Conservation (phyloP, 306 rosid genomes). For the Pachyrhizus erosus region DNA sequence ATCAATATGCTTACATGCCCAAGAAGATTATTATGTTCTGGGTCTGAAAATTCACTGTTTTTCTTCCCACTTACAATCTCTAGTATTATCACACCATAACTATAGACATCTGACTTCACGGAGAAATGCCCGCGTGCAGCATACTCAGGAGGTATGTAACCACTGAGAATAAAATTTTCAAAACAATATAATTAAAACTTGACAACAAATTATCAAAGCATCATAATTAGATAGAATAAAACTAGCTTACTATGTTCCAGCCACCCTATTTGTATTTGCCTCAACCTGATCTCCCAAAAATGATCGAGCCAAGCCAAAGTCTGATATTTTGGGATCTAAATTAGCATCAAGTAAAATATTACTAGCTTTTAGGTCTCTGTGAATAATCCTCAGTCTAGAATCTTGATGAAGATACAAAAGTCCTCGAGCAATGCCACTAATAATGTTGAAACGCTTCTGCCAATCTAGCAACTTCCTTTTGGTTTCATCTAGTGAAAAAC, state of each 20-base stretch:
- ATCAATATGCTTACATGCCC: conserved; percentile 12
- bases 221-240: neutral
- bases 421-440: conserved; percentile 32
- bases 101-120: conserved; percentile 21
- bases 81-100: conserved; percentile 21
- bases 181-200: neutral
- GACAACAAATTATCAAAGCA: neutral
- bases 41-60: neutral
- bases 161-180: neutral
- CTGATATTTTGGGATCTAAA: conserved; percentile 19
- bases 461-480: neutral
- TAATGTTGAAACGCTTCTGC: neutral
- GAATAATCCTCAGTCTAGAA: conserved; percentile 24
- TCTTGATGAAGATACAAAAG: conserved; percentile 37
- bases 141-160: conserved; percentile 37
- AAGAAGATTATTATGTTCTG: conserved; percentile 30
- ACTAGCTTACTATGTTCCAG: conserved; percentile 30
- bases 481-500: neutral
- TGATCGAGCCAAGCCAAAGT: conserved; percentile 13
- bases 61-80: conserved; percentile 32
- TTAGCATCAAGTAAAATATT: conserved; percentile 11
- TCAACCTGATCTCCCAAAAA: neutral
- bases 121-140: conserved; percentile 14
- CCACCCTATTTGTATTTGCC: conserved; percentile 11
- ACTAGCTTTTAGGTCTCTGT: conserved; percentile 21